Evolutionary conservation across 2,329 filamentous ascomycete species (phyloP).

Genomic region (Diaporthe sp.): DNA sequence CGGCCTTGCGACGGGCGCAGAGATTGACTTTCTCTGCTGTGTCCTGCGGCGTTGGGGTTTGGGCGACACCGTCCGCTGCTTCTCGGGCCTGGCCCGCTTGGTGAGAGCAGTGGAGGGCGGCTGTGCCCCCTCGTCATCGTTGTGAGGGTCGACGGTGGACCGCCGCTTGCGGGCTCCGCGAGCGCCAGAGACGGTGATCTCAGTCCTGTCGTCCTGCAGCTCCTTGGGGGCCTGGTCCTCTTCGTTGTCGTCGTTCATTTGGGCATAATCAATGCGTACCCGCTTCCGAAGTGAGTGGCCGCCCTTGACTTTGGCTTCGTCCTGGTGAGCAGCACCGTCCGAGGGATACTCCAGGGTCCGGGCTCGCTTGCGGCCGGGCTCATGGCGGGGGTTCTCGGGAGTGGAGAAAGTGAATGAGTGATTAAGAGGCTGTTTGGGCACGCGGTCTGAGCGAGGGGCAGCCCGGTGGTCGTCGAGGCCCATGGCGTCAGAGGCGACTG

Average conservation of each 20-base stretch:
- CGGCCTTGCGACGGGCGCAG: slow-evolving; percentile 36
- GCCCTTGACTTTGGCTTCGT: slow-evolving; percentile 66
- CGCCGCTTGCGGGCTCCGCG: slow-evolving; percentile 36
- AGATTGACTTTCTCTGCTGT: slow-evolving; percentile 55
- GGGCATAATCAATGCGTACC: slow-evolving; percentile 70
- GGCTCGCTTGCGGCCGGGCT: slow-evolving; percentile 57
- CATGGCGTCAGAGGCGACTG: slow-evolving; percentile 28
- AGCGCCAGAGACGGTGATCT: slow-evolving; percentile 36
- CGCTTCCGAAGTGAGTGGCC: slow-evolving; percentile 72
- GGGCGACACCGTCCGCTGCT: slow-evolving; percentile 50
- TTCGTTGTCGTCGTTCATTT: slow-evolving; percentile 63
- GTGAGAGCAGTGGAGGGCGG: background rate
- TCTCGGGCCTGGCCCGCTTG: slow-evolving; percentile 35
- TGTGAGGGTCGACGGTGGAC: slow-evolving; percentile 24
- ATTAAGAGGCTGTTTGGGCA: slow-evolving; percentile 53
- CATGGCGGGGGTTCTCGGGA: slow-evolving; percentile 47
- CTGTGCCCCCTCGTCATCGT: slow-evolving; percentile 26
- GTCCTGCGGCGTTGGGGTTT: slow-evolving; percentile 54
- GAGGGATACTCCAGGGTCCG: slow-evolving; percentile 58
- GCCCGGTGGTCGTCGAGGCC: slow-evolving; percentile 32
- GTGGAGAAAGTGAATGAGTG: slow-evolving; percentile 56
- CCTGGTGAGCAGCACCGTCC: slow-evolving; percentile 54
- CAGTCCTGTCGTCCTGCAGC: slow-evolving; percentile 28
- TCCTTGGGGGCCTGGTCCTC: slow-evolving; percentile 41
- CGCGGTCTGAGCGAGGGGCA: slow-evolving; percentile 40